Base-by-base conservation (phyloP, 495 filamentous ascomycete genomes). In the Cercophora samala region DNA sequence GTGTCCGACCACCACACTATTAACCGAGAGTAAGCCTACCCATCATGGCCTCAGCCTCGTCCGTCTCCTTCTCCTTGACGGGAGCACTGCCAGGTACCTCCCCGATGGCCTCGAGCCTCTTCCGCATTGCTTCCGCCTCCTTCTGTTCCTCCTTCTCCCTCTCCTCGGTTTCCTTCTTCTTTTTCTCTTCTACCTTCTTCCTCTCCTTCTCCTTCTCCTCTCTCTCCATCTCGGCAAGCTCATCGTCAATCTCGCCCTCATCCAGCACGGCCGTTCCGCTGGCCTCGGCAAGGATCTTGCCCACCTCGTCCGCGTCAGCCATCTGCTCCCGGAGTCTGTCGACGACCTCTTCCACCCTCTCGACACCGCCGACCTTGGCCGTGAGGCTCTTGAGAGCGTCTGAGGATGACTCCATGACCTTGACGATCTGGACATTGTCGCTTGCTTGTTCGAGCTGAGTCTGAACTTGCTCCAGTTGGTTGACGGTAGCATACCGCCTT, bases 161-260 rank as follows among this genome's bases (percentile, higher is more conserved):
- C 56, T 29, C 60, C 56, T 19, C 55, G 63, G 58, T 62, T 60
- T 68, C 59, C 19, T 52, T 68, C 61, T 51, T 54, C 25, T 71
- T 29, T 62, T 64, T 67, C 24, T 81, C 67, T 75, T 79, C 71
- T 70, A 68, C 53, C 82, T 83, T 71, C 72, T 75, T 82, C 56
- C 77, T 76, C 70, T 83, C 82, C 69, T 89, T 85, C 74, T 81
- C 77, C 75, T 78, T 81, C 77, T 92, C 88, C 68, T 86, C 86
- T 51, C 75, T 81, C 78, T 96, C 87, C 79, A 99, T 73, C 11
- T 83, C 88, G 70, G 91, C 88, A 26, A 97, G 82, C 81, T 97
- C 95, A 54, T 93, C 92, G 65, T 97, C 93, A 62, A 97, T 87
- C 76, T 95, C 93, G 19, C 72, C 80, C 74, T 97, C 95, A 73